phyloP scores from a whole-genome alignment of 371 early-diverging fungal genomes.

The Cokeromyces recurvatus region DNA sequence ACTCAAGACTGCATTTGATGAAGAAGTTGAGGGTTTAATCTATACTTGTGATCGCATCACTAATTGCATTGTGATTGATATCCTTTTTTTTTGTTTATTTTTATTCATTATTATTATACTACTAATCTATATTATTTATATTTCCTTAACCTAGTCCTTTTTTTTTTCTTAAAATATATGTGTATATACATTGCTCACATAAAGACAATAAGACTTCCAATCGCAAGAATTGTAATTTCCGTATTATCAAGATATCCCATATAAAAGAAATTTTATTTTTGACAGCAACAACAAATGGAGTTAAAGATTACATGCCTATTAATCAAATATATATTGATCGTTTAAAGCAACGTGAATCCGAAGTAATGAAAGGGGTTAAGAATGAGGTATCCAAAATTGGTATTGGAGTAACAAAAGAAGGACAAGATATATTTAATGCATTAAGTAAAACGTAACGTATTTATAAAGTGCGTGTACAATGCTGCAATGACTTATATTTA shows the following conservation, averaged over 20 bases:
- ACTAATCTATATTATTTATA: too few species aligned
- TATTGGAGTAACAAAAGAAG: slow-evolving; percentile 75
- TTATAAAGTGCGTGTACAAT: not conserved
- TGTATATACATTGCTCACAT: too few species aligned
- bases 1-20: slow-evolving; percentile 51
- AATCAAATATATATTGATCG: slow-evolving; percentile 48
- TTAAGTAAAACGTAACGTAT: slow-evolving; percentile 71
- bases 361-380: slow-evolving; percentile 51
- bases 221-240: slow-evolving; percentile 34
- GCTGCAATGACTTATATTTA: not conserved
- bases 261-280: slow-evolving; percentile 52
- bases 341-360: slow-evolving; percentile 59
- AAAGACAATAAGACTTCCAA: too few species aligned
- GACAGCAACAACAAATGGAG: not conserved
- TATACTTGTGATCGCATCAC: slow-evolving; percentile 59
- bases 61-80: slow-evolving; percentile 67
- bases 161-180: too few species aligned
- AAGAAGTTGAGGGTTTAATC: slow-evolving; percentile 56
- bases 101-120: not conserved
- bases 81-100: slow-evolving; percentile 29
- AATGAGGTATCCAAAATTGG: slow-evolving; percentile 68
- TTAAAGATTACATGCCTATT: slow-evolving; percentile 13
- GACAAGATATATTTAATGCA: slow-evolving; percentile 80
- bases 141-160: too few species aligned
- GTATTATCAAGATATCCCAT: slow-evolving; percentile 56